A percentile compares a stretch with the other conserved stretches of the same genome.
These are phyloP conservation scores for Amanita exitialis DNA, from an alignment of 768 basidiomycete species.

Conservation along the genomic window DNA sequence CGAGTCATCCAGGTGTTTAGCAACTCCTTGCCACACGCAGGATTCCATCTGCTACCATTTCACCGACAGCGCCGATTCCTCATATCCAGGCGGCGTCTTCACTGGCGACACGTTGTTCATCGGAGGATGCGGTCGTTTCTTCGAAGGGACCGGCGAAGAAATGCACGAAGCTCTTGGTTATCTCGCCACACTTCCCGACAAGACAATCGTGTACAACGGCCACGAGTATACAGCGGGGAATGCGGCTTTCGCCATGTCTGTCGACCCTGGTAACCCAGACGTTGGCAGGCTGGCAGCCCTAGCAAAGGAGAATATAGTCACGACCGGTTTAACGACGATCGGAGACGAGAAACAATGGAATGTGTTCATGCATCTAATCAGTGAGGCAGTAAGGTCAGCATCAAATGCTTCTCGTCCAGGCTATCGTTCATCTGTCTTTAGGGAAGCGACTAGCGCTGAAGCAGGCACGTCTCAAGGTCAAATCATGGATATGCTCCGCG, in stretches of 20 bases:
- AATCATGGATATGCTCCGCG: constrained; percentile 68
- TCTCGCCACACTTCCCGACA: constrained; percentile 64
- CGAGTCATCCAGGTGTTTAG: constrained; percentile 51
- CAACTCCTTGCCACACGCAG: constrained; percentile 91
- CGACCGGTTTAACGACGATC: constrained; percentile 80
- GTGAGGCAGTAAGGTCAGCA: constrained; percentile 47
- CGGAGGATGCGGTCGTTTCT: constrained; percentile 89
- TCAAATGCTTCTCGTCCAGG: background rate
- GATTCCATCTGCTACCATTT: constrained; percentile 92
- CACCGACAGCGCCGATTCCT: constrained; percentile 36
- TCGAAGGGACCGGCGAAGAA: constrained; percentile 71
- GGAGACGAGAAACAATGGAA: constrained; percentile 94
- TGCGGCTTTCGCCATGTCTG: constrained; percentile 55
- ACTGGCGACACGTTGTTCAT: constrained; percentile 92
- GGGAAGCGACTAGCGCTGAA: constrained; percentile 35
- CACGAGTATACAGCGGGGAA: constrained; percentile 86
- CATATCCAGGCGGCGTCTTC: constrained; percentile 71
- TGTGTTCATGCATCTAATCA: constrained; percentile 80
- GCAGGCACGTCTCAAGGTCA: constrained; percentile 34
- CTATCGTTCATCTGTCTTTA: constrained; percentile 16
- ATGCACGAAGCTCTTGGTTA: constrained; percentile 74
- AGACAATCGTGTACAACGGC: constrained; percentile 78
- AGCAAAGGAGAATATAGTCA: constrained; percentile 47
- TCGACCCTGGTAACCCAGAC: constrained; percentile 52
- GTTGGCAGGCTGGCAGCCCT: constrained; percentile 51